phyloP scores from a whole-genome alignment of 345 rosid species.

The Jatropha curcas region DNA sequence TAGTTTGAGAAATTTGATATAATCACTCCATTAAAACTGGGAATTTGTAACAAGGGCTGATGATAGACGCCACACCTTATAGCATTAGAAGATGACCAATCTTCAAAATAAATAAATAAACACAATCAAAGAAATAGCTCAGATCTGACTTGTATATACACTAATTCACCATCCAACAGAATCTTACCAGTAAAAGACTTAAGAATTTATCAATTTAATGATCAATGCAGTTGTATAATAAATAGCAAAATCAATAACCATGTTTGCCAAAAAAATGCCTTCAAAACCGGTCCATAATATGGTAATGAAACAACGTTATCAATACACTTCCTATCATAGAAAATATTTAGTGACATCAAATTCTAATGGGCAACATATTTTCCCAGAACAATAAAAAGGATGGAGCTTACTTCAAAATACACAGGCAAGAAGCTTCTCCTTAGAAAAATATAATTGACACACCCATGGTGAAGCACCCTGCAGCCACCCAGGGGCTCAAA shows the following conservation, averaged over 20 bases:
- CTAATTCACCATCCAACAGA: background rate
- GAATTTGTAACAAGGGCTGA: background rate
- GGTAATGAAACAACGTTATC: conserved; percentile 13
- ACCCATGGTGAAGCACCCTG: conserved; percentile 91
- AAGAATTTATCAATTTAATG: background rate
- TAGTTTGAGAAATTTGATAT: background rate
- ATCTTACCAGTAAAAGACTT: background rate
- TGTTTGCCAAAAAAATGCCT: conserved; percentile 15
- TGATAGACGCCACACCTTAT: background rate
- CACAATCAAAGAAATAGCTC: background rate
- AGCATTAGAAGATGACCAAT: background rate
- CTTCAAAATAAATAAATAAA: background rate
- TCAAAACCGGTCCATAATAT: conserved; percentile 13
- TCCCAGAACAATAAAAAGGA: conserved; percentile 15
- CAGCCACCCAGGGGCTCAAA: conserved; percentile 91
- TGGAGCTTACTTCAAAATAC: conserved; percentile 24
- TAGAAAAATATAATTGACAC: conserved; percentile 82
- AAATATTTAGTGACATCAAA: conserved; percentile 7
- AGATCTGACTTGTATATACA: background rate
- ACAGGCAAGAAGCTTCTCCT: conserved; percentile 20
- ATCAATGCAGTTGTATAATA: background rate
- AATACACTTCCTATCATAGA: conserved; percentile 20
- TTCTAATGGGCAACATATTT: conserved; percentile 7
- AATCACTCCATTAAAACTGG: background rate
- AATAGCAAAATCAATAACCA: background rate